Evolutionary conservation across 2,329 filamentous ascomycete species (phyloP).

Genomic region (Fusarium haematococcum): DNA sequence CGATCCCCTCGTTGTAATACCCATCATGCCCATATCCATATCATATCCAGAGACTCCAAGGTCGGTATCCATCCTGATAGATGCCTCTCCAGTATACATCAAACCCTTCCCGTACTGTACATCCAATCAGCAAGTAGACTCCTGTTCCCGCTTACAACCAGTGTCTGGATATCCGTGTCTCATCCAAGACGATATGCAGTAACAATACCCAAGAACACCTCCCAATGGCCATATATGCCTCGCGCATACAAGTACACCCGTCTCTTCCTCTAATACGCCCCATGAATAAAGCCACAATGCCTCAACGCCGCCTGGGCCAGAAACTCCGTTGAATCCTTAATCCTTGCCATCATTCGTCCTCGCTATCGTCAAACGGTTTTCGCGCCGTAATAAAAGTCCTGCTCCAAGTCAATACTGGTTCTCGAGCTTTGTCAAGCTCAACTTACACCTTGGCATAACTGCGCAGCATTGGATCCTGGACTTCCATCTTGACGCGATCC

Average conservation of each 20-base stretch:
- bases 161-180: not conserved
- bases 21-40: not conserved
- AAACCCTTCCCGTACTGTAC: not conserved
- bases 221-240: not conserved
- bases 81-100: not conserved
- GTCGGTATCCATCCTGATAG: not conserved
- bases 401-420: not conserved
- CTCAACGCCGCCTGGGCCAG: conserved; percentile 17
- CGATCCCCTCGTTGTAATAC: not conserved
- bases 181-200: not conserved
- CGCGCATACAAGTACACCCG: not conserved
- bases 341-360: not conserved
- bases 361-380: conserved; percentile 37
- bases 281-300: not conserved
- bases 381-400: conserved; percentile 50
- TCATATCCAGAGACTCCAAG: not conserved
- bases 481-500: conserved; percentile 47
- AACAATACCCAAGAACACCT: not conserved
- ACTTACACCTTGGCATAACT: conserved; percentile 50
- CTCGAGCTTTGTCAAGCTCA: fast-evolving
- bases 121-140: not conserved
- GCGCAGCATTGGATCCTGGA: conserved; percentile 44
- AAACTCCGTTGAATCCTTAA: conserved; percentile 20
- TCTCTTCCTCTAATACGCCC: not conserved
- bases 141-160: not conserved